phyloP scores from a whole-genome alignment of 2,329 filamentous ascomycete genomes.

The Xylariaceae sp. region DNA sequence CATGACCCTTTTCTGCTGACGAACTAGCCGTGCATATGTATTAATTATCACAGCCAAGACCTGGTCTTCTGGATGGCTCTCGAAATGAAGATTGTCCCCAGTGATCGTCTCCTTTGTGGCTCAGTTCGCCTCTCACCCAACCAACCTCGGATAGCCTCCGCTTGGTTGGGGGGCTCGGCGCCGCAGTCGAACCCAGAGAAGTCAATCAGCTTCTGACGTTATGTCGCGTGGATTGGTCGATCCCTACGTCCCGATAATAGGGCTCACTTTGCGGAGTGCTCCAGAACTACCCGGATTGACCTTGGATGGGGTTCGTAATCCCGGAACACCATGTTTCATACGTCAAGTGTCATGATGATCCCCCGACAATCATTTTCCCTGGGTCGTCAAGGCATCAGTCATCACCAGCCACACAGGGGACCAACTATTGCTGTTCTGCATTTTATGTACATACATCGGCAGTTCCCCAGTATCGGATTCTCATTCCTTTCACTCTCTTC shows the following conservation, averaged over 20 bases:
- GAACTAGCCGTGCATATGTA: constrained; percentile 30
- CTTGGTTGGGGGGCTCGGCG: constrained; percentile 21
- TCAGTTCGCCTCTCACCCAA: constrained; percentile 14
- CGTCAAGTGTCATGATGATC: constrained; percentile 18
- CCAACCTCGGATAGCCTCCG: constrained; percentile 16
- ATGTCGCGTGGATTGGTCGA: constrained; percentile 20
- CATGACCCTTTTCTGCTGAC: constrained; percentile 2
- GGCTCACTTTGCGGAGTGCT: constrained; percentile 21
- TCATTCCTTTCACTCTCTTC: constrained; percentile 9
- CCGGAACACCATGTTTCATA: constrained; percentile 32
- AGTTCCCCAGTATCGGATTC: constrained; percentile 10
- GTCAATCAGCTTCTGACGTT: constrained; percentile 31
- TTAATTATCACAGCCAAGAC: constrained; percentile 22
- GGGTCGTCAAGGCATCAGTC: background rate
- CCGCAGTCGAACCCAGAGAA: constrained; percentile 27
- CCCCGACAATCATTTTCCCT: constrained; percentile 16
- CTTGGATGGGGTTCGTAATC: constrained; percentile 19
- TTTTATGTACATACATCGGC: constrained; percentile 11
- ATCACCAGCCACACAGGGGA: background rate
- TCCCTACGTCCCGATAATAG: constrained; percentile 15
- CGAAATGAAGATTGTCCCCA: constrained; percentile 31
- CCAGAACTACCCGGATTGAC: constrained; percentile 27
- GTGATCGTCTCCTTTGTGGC: constrained; percentile 17
- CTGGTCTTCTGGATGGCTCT: constrained; percentile 8
- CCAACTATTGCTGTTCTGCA: background rate